phyloP scores from a whole-genome alignment of 768 basidiomycete genomes.

The Leccinellum rugosiceps region DNA sequence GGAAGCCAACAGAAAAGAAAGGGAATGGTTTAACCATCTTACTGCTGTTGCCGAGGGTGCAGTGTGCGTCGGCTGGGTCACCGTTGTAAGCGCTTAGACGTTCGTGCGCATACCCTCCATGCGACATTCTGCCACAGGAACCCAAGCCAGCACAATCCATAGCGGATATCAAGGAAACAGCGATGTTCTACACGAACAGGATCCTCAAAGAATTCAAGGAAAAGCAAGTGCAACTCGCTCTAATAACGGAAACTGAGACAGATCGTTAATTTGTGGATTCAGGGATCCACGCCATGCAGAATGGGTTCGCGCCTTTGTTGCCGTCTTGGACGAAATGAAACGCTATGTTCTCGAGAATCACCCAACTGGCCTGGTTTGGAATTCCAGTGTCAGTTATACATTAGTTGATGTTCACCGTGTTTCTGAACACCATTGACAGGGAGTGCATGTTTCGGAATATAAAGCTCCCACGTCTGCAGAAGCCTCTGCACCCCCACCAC shows the following conservation, averaged over 20 bases:
- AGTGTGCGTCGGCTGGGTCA: constrained; percentile 84
- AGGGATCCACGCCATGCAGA: constrained; percentile 86
- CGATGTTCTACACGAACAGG: constrained; percentile 84
- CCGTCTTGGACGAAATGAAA: constrained; percentile 71
- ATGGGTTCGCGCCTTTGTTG: constrained; percentile 77
- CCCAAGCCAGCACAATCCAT: constrained; percentile 79
- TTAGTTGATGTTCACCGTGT: neutral
- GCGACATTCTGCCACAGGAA: constrained; percentile 36
- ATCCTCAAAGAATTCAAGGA: constrained; percentile 92
- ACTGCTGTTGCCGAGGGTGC: constrained; percentile 80
- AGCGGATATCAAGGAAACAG: constrained; percentile 80
- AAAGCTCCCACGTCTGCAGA: constrained; percentile 34
- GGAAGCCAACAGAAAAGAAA: constrained; percentile 74
- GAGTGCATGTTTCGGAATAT: constrained; percentile 55
- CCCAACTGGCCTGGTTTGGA: constrained; percentile 87
- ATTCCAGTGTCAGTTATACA: constrained; percentile 56
- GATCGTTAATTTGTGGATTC: constrained; percentile 7
- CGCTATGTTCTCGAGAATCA: constrained; percentile 85
- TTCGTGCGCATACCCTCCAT: neutral
- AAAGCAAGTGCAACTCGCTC: constrained; percentile 51
- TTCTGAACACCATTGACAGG: constrained; percentile 37
- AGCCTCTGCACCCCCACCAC: constrained; percentile 37
- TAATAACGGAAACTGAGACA: neutral
- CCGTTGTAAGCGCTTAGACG: constrained; percentile 52
- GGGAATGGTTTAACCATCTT: constrained; percentile 82